phyloP scores from a whole-genome alignment of 2,329 filamentous ascomycete genomes.

The Mycocentrospora acerina region DNA sequence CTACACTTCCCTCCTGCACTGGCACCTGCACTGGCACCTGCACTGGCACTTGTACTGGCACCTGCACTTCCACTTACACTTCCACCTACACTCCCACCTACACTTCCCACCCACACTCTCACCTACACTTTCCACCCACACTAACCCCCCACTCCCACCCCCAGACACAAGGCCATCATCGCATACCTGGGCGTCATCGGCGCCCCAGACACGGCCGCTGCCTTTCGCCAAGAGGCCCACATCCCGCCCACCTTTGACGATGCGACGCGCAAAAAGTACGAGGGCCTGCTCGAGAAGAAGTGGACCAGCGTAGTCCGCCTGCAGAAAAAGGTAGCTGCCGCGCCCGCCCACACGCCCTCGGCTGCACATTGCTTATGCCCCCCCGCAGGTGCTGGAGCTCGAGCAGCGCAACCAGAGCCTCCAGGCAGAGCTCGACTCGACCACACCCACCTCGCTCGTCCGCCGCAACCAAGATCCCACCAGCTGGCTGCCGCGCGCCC shows the following conservation, averaged over 20 bases:
- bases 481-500: slow-evolving; percentile 82
- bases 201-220: slow-evolving; percentile 67
- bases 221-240: slow-evolving; percentile 74
- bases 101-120: too few species aligned
- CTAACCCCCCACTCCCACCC: slow-evolving; percentile 5
- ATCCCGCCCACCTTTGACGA: slow-evolving; percentile 75
- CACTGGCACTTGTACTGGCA: too few species aligned
- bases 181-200: slow-evolving; percentile 79
- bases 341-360: slow-evolving; percentile 11
- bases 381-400: slow-evolving; percentile 80
- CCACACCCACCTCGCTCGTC: slow-evolving; percentile 76
- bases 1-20: slow-evolving; percentile 15
- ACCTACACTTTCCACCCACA: slow-evolving; percentile 6
- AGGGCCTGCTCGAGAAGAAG: slow-evolving; percentile 93
- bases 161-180: slow-evolving; percentile 88
- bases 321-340: slow-evolving; percentile 77
- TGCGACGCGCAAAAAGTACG: slow-evolving; percentile 87
- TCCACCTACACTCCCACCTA: too few species aligned
- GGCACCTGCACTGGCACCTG: slow-evolving; percentile 13
- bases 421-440: slow-evolving; percentile 81
- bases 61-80: too few species aligned
- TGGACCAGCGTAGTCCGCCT: slow-evolving; percentile 94
- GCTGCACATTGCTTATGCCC: slow-evolving; percentile 13
- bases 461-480: slow-evolving; percentile 80
- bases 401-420: slow-evolving; percentile 72